Conservation (phyloP, 306 rosid species). For the Prosopis cineraria region DNA sequence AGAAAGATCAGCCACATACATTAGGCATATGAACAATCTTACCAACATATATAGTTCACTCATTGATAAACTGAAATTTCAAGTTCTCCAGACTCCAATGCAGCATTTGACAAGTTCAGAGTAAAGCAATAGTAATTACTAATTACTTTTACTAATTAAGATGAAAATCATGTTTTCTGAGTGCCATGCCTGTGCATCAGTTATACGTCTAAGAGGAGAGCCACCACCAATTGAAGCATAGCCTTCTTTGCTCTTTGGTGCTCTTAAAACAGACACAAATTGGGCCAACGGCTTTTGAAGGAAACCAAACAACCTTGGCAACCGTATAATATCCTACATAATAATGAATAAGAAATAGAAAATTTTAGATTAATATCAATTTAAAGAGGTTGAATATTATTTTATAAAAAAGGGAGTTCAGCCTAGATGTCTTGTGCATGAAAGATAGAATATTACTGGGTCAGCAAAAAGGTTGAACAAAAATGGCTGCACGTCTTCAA, state of each 20-base stretch:
- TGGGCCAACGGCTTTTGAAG: conserved; percentile 97
- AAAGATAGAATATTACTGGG: conserved; percentile 61
- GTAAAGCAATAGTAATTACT: conserved; percentile 22
- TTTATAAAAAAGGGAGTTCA: background rate
- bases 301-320: conserved; percentile 85
- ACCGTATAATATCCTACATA: conserved; percentile 84
- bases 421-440: conserved; percentile 6
- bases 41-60: background rate
- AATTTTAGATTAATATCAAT: conserved; percentile 7
- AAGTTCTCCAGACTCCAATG: conserved; percentile 2
- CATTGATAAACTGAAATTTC: conserved; percentile 26
- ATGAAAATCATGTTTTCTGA: conserved; percentile 16
- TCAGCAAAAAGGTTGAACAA: conserved; percentile 96
- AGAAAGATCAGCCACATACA: background rate
- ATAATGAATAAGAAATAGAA: conserved; percentile 8
- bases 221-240: conserved; percentile 98
- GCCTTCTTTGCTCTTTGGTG: conserved; percentile 97
- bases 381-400: conserved; percentile 9
- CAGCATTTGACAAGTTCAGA: conserved; percentile 18
- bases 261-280: conserved; percentile 78
- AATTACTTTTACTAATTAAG: background rate
- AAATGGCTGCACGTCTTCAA: conserved; percentile 96
- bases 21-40: conserved; percentile 8
- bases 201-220: conserved; percentile 87
- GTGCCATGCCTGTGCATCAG: conserved; percentile 83